Conservation (phyloP, 495 filamentous ascomycete genomes). For the Penicillium cosmopolitanum region DNA sequence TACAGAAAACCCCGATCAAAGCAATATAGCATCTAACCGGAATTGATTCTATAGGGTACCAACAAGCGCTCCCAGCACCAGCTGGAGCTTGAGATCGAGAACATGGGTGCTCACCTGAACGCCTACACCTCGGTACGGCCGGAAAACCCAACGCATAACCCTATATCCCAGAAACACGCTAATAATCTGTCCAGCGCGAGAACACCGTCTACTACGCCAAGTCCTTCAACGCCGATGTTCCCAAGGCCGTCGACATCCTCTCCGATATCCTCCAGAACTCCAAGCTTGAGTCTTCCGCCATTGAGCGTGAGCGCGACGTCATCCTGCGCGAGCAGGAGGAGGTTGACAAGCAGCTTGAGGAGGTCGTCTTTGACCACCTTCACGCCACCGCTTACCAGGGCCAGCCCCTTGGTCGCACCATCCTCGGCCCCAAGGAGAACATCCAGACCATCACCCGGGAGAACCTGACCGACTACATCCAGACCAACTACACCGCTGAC, state of each 20-base stretch:
- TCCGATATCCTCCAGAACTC: slow-evolving; percentile 99
- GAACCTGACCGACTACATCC: slow-evolving; percentile 94
- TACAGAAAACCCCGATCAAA: slow-evolving; percentile 4
- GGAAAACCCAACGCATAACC: slow-evolving; percentile 24
- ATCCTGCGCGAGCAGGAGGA: slow-evolving; percentile 99
- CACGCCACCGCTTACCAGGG: slow-evolving; percentile 97
- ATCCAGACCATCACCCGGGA: slow-evolving; percentile 91
- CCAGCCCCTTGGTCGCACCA: slow-evolving; percentile 96
- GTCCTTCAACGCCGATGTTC: slow-evolving; percentile 96
- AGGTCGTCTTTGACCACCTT: slow-evolving; percentile 99
- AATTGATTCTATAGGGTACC: slow-evolving; percentile 68
- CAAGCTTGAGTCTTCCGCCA: slow-evolving; percentile 87
- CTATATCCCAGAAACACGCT: slow-evolving; percentile 17
- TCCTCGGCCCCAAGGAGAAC: slow-evolving; percentile 97
- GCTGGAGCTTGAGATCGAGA: slow-evolving; percentile 98
- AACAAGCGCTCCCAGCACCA: slow-evolving; percentile 91
- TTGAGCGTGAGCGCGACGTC: slow-evolving; percentile 96
- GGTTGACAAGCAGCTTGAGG: slow-evolving; percentile 99
- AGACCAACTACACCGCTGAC: slow-evolving; percentile 98
- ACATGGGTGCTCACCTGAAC: slow-evolving; percentile 99
- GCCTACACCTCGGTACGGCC: slow-evolving; percentile 95
- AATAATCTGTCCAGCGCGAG: slow-evolving; percentile 71
- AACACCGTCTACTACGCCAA: slow-evolving; percentile 99
- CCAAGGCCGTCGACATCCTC: slow-evolving; percentile 94
- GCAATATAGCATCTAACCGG: slow-evolving; percentile 21